phyloP scores from a whole-genome alignment of 805 yeast species.

The Candida adriatica region DNA sequence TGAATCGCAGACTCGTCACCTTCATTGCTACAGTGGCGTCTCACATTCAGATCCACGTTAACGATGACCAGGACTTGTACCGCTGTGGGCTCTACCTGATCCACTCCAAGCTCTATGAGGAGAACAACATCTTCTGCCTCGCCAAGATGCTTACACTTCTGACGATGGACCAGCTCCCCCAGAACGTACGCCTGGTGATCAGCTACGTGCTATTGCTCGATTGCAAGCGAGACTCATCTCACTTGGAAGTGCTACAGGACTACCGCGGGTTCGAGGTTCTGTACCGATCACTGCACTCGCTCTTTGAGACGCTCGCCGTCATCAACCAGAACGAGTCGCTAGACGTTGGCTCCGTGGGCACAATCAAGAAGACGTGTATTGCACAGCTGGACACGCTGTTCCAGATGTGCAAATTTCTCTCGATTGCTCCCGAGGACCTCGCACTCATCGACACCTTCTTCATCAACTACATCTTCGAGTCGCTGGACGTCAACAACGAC shows the following conservation, averaged over 20 bases:
- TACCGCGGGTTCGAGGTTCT: conserved; percentile 46
- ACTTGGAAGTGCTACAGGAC: conserved; percentile 40
- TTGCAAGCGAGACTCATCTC: conserved; percentile 33
- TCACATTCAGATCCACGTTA: conserved; percentile 19
- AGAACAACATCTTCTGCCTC: conserved; percentile 37
- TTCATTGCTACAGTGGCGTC: conserved; percentile 21
- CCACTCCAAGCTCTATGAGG: conserved; percentile 29
- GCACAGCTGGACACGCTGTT: conserved; percentile 46
- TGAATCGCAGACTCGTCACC: conserved; percentile 17
- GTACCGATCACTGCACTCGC: conserved; percentile 32
- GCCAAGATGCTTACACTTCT: conserved; percentile 42
- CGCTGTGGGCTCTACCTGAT: conserved; percentile 28
- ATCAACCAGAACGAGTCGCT: conserved; percentile 23
- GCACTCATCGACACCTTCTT: conserved; percentile 36
- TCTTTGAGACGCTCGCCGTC: conserved; percentile 14
- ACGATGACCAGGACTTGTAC: conserved; percentile 27
- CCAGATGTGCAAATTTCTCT: conserved; percentile 46
- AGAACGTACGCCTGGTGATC: conserved; percentile 33
- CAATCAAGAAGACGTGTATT: conserved; percentile 31
- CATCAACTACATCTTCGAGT: conserved; percentile 39
- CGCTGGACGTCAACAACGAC: conserved; percentile 34
- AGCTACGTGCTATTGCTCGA: conserved; percentile 39
- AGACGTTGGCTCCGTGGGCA: conserved; percentile 27
- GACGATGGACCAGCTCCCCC: conserved; percentile 28
- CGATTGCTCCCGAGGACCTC: conserved; percentile 37